These are phyloP conservation scores for Colletotrichum theobromicola DNA, from an alignment of 2,329 filamentous ascomycete genomes.

Conservation along the genomic window DNA sequence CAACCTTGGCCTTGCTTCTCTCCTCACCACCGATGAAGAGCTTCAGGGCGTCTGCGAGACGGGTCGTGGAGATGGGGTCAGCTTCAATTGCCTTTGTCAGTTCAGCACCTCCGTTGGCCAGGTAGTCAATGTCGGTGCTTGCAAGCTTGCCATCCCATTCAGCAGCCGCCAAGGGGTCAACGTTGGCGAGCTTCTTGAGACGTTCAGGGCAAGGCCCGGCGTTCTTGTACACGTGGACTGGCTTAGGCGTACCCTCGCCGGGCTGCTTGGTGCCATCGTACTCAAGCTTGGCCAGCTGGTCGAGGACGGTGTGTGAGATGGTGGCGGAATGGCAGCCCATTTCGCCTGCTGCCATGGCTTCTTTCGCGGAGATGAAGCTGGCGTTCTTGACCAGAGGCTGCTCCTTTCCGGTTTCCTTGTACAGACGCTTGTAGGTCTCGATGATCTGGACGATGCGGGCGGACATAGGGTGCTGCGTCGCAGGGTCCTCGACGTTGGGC, in stretches of 20 bases:
- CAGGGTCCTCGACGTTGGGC: constrained; percentile 51
- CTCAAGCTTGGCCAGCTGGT: constrained; percentile 40
- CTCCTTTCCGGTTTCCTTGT: constrained; percentile 50
- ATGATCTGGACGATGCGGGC: constrained; percentile 53
- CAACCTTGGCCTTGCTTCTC: constrained; percentile 41
- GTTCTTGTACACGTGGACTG: constrained; percentile 41
- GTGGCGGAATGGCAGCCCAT: constrained; percentile 52
- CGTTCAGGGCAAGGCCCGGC: constrained; percentile 35
- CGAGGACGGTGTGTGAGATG: constrained; percentile 43
- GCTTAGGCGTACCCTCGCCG: constrained; percentile 43
- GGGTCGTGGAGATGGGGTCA: constrained; percentile 40
- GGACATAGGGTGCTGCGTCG: constrained; percentile 51
- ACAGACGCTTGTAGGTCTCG: constrained; percentile 49
- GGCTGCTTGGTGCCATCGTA: constrained; percentile 43
- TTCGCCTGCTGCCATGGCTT: constrained; percentile 51
- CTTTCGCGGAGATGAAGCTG: constrained; percentile 46
- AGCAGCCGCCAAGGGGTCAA: constrained; percentile 43
- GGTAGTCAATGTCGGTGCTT: constrained; percentile 47
- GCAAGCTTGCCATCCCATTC: constrained; percentile 44
- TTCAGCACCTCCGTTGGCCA: constrained; percentile 46
- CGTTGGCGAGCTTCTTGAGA: constrained; percentile 36
- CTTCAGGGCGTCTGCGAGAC: constrained; percentile 42
- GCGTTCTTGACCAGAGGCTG: constrained; percentile 54
- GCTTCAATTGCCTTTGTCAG: constrained; percentile 46
- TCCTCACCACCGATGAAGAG: constrained; percentile 45